A percentile compares a stretch with the other conserved stretches of the same genome.
phyloP scores from a whole-genome alignment of 345 rosid species.

The Eucalyptus polyanthemos region DNA sequence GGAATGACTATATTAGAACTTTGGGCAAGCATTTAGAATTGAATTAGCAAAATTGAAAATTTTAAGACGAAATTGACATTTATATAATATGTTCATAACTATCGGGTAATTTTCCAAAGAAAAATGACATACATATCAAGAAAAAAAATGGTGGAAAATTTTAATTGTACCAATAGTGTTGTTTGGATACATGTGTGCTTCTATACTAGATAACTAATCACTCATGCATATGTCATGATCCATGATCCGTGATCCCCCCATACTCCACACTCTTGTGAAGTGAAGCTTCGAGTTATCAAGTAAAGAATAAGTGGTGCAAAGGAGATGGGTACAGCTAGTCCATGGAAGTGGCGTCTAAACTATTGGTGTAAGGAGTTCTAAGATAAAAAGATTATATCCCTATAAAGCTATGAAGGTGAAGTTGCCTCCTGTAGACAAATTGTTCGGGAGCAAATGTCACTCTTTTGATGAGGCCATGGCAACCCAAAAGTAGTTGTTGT shows the following conservation, averaged over 20 bases:
- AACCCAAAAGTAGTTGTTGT: no score
- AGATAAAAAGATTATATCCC: no score
- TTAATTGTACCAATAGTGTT: background rate
- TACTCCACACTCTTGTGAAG: no score
- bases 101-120: background rate
- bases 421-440: no score
- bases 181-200: background rate
- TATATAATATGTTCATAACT: background rate
- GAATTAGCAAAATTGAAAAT: background rate
- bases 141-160: background rate
- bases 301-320: no score
- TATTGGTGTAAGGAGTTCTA: no score
- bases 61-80: background rate
- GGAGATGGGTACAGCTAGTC: no score
- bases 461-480: no score
- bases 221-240: background rate
- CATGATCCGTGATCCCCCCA: no score
- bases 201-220: background rate
- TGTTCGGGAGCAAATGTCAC: no score
- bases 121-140: background rate
- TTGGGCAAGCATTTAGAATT: background rate
- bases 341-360: accelerated
- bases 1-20: background rate
- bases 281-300: no score
- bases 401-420: no score